Percentiles rank a stretch among this genome's conserved stretches.
Conservation (phyloP, 306 rosid genomes). For the Ziziphus jujuba region DNA sequence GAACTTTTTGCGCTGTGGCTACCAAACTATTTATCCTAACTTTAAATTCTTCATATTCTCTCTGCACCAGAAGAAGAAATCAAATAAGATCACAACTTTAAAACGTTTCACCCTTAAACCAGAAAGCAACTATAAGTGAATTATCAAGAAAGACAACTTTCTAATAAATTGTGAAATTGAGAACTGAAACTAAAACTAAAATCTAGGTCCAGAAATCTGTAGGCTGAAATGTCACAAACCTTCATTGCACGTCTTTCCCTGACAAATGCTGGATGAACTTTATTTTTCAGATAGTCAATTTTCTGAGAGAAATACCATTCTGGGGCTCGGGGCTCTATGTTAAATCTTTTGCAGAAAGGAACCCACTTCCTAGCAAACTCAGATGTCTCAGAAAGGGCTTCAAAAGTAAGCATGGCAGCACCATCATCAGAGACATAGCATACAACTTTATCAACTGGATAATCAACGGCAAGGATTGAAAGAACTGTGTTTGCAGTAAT, state of each 20-base stretch:
- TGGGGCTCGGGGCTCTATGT: constrained; percentile 91
- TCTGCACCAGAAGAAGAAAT: constrained; percentile 40
- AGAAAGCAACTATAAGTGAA: background rate
- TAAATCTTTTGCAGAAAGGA: constrained; percentile 78
- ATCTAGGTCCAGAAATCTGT: background rate
- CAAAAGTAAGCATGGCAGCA: constrained; percentile 99
- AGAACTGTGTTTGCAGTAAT: constrained; percentile 95
- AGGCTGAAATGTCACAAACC: constrained; percentile 41
- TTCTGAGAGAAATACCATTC: constrained; percentile 91
- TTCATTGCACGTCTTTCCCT: constrained; percentile 97
- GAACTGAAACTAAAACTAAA: background rate
- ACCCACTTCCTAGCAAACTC: constrained; percentile 94
- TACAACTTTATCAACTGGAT: constrained; percentile 91
- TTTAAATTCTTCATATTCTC: constrained; percentile 95
- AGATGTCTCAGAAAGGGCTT: constrained; percentile 96
- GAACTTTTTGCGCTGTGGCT: constrained; percentile 88
- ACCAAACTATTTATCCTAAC: constrained; percentile 84
- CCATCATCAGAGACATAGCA: constrained; percentile 99
- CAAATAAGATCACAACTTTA: background rate
- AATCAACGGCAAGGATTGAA: constrained; percentile 90
- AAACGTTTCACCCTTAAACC: constrained; percentile 2
- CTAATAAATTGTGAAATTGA: background rate
- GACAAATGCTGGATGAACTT: constrained; percentile 90
- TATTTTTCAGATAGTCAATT: constrained; percentile 82
- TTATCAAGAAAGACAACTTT: background rate